Evolutionary conservation across 2,329 filamentous ascomycete genomes (phyloP).

Genomic region (Trichothecium roseum): DNA sequence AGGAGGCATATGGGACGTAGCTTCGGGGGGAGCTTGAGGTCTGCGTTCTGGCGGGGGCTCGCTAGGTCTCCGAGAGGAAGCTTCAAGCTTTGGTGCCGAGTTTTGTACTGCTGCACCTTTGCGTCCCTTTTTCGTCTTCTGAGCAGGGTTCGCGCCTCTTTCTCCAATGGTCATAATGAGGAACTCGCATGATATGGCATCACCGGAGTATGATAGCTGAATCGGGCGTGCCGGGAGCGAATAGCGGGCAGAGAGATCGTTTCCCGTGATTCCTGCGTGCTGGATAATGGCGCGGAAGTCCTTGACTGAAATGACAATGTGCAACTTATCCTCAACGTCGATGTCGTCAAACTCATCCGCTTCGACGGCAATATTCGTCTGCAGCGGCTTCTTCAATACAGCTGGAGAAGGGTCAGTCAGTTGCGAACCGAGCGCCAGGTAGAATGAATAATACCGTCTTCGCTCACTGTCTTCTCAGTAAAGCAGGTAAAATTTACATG

Average conservation of each 20-base stretch:
- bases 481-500: slow-evolving; percentile 73
- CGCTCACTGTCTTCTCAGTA: slow-evolving; percentile 66
- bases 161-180: slow-evolving; percentile 77
- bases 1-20: slow-evolving; percentile 6
- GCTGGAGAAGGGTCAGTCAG: slow-evolving; percentile 29
- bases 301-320: slow-evolving; percentile 73
- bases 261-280: slow-evolving; percentile 60
- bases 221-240: slow-evolving; percentile 62
- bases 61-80: slow-evolving; percentile 33
- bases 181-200: slow-evolving; percentile 64
- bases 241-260: slow-evolving; percentile 57
- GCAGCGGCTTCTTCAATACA: slow-evolving; percentile 68
- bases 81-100: slow-evolving; percentile 33
- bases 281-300: slow-evolving; percentile 72
- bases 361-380: slow-evolving; percentile 69
- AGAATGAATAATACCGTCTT: slow-evolving; percentile 25
- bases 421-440: neutral
- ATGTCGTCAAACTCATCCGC: slow-evolving; percentile 69
- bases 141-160: slow-evolving; percentile 34
- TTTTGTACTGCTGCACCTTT: slow-evolving; percentile 21
- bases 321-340: slow-evolving; percentile 61
- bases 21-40: slow-evolving; percentile 10
- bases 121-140: slow-evolving; percentile 35
- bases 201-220: slow-evolving; percentile 59
- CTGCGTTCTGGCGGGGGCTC: slow-evolving; percentile 23